phyloP scores from a whole-genome alignment of 2,329 filamentous ascomycete species.

The Penicillium griseofulvum region DNA sequence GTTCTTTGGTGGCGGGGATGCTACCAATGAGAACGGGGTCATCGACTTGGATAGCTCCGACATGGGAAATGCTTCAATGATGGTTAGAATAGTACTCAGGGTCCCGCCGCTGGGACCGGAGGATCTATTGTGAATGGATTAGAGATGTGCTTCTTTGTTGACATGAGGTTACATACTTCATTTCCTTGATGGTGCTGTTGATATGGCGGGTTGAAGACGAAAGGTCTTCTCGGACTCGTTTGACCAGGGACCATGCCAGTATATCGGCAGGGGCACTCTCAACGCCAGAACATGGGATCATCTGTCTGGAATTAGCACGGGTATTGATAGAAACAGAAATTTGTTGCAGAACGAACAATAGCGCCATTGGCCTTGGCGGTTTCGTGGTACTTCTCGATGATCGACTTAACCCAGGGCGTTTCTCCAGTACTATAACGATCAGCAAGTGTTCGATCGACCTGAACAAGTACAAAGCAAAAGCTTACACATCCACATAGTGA shows the following conservation, averaged over 20 bases:
- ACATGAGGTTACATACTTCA: slow-evolving; percentile 43
- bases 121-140: slow-evolving; percentile 20
- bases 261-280: slow-evolving; percentile 62
- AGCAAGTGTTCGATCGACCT: background rate
- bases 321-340: background rate
- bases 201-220: slow-evolving; percentile 52
- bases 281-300: slow-evolving; percentile 60
- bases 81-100: slow-evolving; percentile 62
- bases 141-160: background rate
- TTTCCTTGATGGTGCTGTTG: slow-evolving; percentile 52
- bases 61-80: slow-evolving; percentile 49
- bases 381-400: slow-evolving; percentile 61
- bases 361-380: slow-evolving; percentile 59
- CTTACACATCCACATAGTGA: slow-evolving; percentile 63
- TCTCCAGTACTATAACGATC: slow-evolving; percentile 55
- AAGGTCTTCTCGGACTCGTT: slow-evolving; percentile 53
- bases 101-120: slow-evolving; percentile 59
- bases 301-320: slow-evolving; percentile 34
- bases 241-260: slow-evolving; percentile 52
- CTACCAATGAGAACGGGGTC: slow-evolving; percentile 53
- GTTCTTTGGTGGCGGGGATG: slow-evolving; percentile 38
- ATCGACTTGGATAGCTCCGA: slow-evolving; percentile 48
- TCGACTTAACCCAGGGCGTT: slow-evolving; percentile 61
- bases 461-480: background rate
- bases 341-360: slow-evolving; percentile 48